A percentile compares a stretch with the other conserved stretches of the same genome.
Conservation (phyloP, 495 filamentous ascomycete genomes). For the Aspergillus sparsus region DNA sequence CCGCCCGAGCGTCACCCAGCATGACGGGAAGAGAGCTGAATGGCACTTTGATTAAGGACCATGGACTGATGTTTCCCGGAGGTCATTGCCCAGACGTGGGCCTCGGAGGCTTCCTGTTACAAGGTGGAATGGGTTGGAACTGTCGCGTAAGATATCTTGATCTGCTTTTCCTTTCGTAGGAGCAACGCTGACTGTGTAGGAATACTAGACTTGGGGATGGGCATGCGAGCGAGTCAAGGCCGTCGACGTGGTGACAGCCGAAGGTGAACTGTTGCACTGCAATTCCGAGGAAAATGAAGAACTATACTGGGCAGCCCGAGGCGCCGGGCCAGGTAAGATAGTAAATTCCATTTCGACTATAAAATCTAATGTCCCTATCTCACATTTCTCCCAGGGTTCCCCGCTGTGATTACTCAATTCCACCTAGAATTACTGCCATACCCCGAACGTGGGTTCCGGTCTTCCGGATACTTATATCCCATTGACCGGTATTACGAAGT, state of each 20-base stretch:
- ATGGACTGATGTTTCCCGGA: constrained; percentile 49
- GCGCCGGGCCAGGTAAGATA: constrained; percentile 46
- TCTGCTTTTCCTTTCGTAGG: too few relatives aligned
- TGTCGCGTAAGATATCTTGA: constrained; percentile 35
- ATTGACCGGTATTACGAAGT: constrained; percentile 40
- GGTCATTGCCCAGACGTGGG: constrained; percentile 60
- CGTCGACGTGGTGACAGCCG: constrained; percentile 52
- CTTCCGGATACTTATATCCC: constrained; percentile 49
- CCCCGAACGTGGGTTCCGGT: constrained; percentile 32
- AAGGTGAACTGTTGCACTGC: constrained; percentile 41
- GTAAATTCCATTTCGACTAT: neutral
- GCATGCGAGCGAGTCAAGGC: constrained; percentile 50
- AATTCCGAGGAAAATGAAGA: constrained; percentile 44
- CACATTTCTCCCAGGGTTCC: constrained; percentile 36
- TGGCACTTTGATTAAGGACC: constrained; percentile 28
- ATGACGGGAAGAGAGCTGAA: constrained; percentile 48
- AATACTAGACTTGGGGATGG: constrained; percentile 53
- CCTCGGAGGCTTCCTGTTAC: constrained; percentile 55
- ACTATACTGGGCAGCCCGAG: constrained; percentile 53
- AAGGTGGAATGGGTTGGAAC: constrained; percentile 60
- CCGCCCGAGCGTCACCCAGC: constrained; percentile 45
- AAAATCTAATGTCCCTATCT: neutral
- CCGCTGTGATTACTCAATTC: constrained; percentile 51
- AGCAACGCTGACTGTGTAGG: neutral
- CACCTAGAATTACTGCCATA: constrained; percentile 40